phyloP scores from a whole-genome alignment of 495 filamentous ascomycete species.

The Tetracladium setigerum region DNA sequence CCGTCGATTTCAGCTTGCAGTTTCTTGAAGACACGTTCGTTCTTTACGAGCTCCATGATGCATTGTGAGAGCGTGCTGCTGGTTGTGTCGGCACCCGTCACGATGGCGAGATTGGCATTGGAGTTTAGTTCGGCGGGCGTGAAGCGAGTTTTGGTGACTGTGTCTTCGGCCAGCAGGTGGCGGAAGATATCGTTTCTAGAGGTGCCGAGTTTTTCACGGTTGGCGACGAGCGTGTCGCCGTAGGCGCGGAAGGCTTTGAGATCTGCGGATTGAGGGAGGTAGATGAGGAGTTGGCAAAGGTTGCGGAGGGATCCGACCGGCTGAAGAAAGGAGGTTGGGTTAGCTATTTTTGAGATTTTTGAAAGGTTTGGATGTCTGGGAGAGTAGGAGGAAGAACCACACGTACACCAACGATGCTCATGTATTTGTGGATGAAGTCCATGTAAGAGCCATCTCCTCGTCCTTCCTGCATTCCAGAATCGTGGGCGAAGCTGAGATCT shows the following conservation, averaged over 20 bases:
- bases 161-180: conserved; percentile 10
- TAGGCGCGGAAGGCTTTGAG: conserved; percentile 1
- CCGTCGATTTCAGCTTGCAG: conserved; percentile 4
- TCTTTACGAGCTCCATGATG: conserved; percentile 3
- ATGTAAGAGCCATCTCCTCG: conserved; percentile 9
- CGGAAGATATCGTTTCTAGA: conserved; percentile 13
- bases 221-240: conserved; percentile 5
- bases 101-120: conserved; percentile 16
- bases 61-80: not conserved
- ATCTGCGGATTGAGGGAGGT: conserved; percentile 10
- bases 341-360: conserved; percentile 1
- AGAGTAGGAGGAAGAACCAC: not conserved
- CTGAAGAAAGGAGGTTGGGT: not conserved
- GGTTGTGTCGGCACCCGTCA: conserved; percentile 13
- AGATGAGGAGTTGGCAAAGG: conserved; percentile 10
- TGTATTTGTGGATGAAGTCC: conserved; percentile 12
- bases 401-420: not conserved
- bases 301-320: conserved; percentile 1
- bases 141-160: conserved; percentile 6
- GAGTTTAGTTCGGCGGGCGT: conserved; percentile 4
- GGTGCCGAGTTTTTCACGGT: conserved; percentile 10
- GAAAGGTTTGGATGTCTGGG: no score
- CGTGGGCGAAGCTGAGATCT: conserved; percentile 15
- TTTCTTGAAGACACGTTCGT: conserved; percentile 1
- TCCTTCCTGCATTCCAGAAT: conserved; percentile 16